A percentile compares a stretch with the other conserved stretches of the same genome.
Evolutionary conservation across 371 early-diverging fungal species (phyloP).

Genomic region (Saksenaea vasiformis): DNA sequence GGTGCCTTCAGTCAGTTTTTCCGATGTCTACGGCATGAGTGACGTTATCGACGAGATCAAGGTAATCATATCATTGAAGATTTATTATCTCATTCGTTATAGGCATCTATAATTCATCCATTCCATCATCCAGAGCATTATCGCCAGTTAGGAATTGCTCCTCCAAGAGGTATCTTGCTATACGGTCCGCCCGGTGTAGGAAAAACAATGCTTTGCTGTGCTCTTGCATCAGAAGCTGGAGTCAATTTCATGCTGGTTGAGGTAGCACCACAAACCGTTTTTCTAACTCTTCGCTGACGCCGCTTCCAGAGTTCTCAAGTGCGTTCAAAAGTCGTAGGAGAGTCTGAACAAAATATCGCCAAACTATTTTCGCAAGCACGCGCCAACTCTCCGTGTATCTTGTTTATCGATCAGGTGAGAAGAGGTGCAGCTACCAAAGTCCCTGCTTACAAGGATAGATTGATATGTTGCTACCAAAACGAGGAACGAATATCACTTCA

Average conservation of each 20-base stretch:
- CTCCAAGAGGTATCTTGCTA: slow-evolving; percentile 95
- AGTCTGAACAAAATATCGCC: slow-evolving; percentile 78
- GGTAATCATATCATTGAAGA: slow-evolving; percentile 19
- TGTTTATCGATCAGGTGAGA: slow-evolving; percentile 79
- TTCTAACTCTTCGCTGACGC: background rate
- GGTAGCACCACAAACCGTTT: slow-evolving; percentile 22
- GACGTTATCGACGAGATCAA: slow-evolving; percentile 62
- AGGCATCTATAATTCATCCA: slow-evolving; percentile 72
- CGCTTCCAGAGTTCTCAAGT: slow-evolving; percentile 64
- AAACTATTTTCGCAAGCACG: slow-evolving; percentile 76
- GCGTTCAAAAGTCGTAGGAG: slow-evolving; percentile 82
- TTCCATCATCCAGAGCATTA: slow-evolving; percentile 88
- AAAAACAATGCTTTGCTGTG: slow-evolving; percentile 97
- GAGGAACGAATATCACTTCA: slow-evolving; percentile 69
- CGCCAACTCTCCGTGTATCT: slow-evolving; percentile 79
- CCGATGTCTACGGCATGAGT: slow-evolving; percentile 70
- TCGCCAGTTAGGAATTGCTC: slow-evolving; percentile 83
- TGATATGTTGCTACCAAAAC: slow-evolving; percentile 69
- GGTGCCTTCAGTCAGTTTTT: slow-evolving; percentile 63
- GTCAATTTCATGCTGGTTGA: slow-evolving; percentile 80
- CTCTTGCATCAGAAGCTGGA: slow-evolving; percentile 84
- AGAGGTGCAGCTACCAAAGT: background rate
- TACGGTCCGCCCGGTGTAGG: slow-evolving; percentile 99
- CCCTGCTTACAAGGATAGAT: slow-evolving; percentile 42
- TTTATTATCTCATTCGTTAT: background rate